Evolutionary conservation across 1,284 basidiomycete genomes (phyloP).

Genomic region (Violaceomyces palustris): DNA sequence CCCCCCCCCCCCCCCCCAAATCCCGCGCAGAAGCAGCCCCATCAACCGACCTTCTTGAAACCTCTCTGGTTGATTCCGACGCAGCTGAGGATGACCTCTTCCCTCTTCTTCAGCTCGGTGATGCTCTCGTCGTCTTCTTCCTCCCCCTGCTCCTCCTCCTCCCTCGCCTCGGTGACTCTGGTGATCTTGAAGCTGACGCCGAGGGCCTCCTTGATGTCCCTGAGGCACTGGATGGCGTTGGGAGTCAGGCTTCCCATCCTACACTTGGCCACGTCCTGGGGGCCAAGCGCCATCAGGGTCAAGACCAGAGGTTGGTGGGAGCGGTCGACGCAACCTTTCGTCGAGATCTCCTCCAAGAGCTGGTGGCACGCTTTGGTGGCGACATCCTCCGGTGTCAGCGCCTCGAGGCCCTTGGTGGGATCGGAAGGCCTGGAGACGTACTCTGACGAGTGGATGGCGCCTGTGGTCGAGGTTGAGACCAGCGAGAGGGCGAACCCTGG

Average conservation of each 20-base stretch:
- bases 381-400: constrained; percentile 81
- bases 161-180: constrained; percentile 1
- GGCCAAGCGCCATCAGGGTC: constrained; percentile 86
- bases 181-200: constrained; percentile 62
- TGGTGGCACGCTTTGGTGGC: constrained; percentile 72
- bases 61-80: constrained; percentile 46
- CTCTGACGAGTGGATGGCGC: constrained; percentile 81
- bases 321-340: constrained; percentile 84
- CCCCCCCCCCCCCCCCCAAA: no score
- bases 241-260: constrained; percentile 73
- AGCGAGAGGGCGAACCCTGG: constrained; percentile 91
- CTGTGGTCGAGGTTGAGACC: constrained; percentile 85
- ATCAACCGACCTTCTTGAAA: constrained; percentile 32
- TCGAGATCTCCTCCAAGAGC: constrained; percentile 71
- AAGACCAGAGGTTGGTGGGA: constrained; percentile 84
- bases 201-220: constrained; percentile 76
- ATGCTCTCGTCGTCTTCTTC: constrained; percentile 11
- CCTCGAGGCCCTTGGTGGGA: constrained; percentile 5
- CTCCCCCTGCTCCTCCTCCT: constrained; percentile 4
- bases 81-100: constrained; percentile 34
- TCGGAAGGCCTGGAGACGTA: constrained; percentile 60
- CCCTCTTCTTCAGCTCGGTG: constrained; percentile 4
- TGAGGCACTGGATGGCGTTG: constrained; percentile 76
- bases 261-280: constrained; percentile 88
- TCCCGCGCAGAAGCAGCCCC: no score